Conservation (phyloP, 306 rosid genomes). For the Casuarina glauca region DNA sequence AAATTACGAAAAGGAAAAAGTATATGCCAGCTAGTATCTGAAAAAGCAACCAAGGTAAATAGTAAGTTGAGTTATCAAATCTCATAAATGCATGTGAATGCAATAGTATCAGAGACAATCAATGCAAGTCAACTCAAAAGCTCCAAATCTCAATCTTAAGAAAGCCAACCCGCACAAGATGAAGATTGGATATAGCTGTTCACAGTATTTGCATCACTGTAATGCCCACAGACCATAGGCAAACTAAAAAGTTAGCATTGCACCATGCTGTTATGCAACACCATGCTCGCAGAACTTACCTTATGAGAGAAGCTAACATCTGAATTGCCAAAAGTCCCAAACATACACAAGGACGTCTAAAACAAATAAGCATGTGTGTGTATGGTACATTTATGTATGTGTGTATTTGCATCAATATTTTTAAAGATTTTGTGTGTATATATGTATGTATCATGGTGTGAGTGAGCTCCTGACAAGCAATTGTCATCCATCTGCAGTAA, state of each 20-base stretch:
- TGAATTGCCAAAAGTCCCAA: background rate
- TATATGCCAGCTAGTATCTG: background rate
- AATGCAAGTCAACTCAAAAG: background rate
- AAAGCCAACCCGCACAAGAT: no score
- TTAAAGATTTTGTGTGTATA: no score
- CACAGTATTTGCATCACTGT: background rate
- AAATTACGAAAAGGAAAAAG: background rate
- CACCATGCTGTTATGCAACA: background rate
- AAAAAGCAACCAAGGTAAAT: background rate
- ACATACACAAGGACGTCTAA: background rate
- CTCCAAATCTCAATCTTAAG: background rate
- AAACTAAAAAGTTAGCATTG: background rate
- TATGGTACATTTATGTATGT: no score
- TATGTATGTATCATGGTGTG: no score
- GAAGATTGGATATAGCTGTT: background rate
- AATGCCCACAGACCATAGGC: background rate
- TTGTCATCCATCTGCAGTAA: no score
- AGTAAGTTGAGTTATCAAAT: background rate
- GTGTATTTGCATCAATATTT: no score
- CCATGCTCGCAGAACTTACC: background rate
- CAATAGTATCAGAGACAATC: background rate
- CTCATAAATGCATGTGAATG: background rate
- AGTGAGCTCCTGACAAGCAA: no score
- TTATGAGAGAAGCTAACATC: background rate
- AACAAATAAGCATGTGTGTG: background rate